These are phyloP conservation scores for Colletotrichum agaves DNA, from an alignment of 2,329 filamentous ascomycete genomes.

Conservation along the genomic window DNA sequence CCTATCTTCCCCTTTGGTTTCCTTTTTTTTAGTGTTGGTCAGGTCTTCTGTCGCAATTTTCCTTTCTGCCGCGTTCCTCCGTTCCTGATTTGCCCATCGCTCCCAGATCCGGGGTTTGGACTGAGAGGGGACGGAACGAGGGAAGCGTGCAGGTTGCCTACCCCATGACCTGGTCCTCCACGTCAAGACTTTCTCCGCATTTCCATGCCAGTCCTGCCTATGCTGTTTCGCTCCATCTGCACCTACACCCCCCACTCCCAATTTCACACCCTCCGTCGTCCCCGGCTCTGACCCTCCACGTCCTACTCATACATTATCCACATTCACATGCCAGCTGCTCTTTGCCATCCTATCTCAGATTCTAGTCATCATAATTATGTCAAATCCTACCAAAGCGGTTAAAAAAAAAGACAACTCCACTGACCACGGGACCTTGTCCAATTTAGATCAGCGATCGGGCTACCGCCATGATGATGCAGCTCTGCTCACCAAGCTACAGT, in stretches of 20 bases:
- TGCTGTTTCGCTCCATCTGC: conserved; percentile 22
- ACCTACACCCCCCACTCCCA: conserved; percentile 5
- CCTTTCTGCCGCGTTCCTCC: conserved; percentile 37
- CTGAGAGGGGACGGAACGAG: conserved; percentile 31
- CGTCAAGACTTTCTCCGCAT: conserved; percentile 26
- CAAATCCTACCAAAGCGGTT: conserved; percentile 1
- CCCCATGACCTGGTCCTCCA: conserved; percentile 35
- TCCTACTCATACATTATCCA: conserved; percentile 33
- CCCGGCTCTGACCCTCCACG: conserved; percentile 35
- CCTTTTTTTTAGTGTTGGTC: conserved; percentile 20
- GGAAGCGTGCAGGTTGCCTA: conserved; percentile 25
- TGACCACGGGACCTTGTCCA: conserved; percentile 47
- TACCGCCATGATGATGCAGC: conserved; percentile 47
- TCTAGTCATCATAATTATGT: conserved; percentile 19
- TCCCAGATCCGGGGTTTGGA: conserved; percentile 30
- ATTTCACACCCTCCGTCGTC: conserved; percentile 17
- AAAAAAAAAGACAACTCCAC: conserved; percentile 23
- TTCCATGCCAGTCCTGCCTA: conserved; percentile 5
- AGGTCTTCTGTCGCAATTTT: not conserved
- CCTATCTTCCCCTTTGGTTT: no score
- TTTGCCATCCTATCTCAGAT: conserved; percentile 11
- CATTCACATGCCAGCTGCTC: conserved; percentile 40
- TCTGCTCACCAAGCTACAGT: conserved; percentile 45
- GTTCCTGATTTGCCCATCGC: conserved; percentile 17
- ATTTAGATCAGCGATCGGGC: conserved; percentile 50